Conservation (phyloP, 345 rosid genomes). For the Durio zibethinus region DNA sequence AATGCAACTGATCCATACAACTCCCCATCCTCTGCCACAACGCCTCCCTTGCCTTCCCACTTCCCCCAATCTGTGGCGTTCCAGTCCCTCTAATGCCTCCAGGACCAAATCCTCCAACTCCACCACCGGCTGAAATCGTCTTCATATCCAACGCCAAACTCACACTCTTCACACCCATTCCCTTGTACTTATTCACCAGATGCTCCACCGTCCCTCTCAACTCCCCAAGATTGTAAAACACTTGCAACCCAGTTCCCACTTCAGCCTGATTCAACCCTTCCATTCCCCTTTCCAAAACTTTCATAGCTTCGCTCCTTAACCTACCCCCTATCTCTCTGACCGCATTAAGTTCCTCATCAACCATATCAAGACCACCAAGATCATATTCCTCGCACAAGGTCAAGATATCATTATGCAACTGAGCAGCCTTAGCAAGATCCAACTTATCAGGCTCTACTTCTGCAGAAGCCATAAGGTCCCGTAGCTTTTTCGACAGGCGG, state of each 20-base stretch:
- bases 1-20: constrained; percentile 88
- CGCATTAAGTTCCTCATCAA: constrained; percentile 71
- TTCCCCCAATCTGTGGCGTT: constrained; percentile 90
- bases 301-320: constrained; percentile 71
- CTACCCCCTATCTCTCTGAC: constrained; percentile 67
- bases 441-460: constrained; percentile 66
- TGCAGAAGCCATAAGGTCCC: constrained; percentile 53
- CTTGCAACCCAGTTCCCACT: constrained; percentile 96
- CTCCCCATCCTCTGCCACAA: constrained; percentile 86
- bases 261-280: constrained; percentile 95
- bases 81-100: constrained; percentile 96
- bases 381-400: constrained; percentile 75
- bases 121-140: constrained; percentile 57
- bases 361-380: constrained; percentile 60
- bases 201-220: constrained; percentile 72
- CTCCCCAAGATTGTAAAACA: constrained; percentile 93
- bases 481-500: constrained; percentile 76
- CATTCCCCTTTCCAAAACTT: constrained; percentile 88
- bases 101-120: constrained; percentile 62
- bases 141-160: constrained; percentile 86
- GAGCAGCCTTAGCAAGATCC: constrained; percentile 94
- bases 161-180: constrained; percentile 76
- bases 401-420: constrained; percentile 74
- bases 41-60: constrained; percentile 80
- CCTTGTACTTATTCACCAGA: constrained; percentile 71